Percentiles rank a stretch among this genome's conserved stretches.
phyloP scores from a whole-genome alignment of 2,329 filamentous ascomycete species.

The Orbilia ellipsospora region DNA sequence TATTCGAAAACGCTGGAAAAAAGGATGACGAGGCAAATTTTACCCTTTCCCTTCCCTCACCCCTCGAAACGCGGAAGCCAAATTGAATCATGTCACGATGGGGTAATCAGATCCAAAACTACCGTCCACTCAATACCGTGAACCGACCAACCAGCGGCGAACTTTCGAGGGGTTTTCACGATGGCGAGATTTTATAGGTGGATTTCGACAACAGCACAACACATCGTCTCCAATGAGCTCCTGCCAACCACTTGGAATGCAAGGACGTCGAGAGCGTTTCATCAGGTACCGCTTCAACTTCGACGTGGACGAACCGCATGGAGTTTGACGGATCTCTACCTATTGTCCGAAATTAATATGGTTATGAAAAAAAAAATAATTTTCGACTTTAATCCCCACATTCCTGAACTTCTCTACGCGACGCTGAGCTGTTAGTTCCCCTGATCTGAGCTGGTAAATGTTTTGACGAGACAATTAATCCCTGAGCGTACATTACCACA shows the following conservation, averaged over 20 bases:
- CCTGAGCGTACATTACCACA: neutral
- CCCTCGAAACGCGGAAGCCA: conserved; percentile 33
- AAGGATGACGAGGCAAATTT: conserved; percentile 29
- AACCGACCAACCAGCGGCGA: conserved; percentile 35
- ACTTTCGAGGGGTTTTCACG: conserved; percentile 6
- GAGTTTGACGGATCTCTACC: neutral
- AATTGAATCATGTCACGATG: conserved; percentile 30
- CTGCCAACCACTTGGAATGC: conserved; percentile 12
- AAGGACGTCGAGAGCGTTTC: conserved; percentile 1
- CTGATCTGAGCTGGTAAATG: too few relatives aligned
- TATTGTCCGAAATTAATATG: conserved; percentile 15
- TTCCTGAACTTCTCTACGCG: neutral
- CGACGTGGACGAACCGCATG: conserved; percentile 12
- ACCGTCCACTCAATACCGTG: neutral
- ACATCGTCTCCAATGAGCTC: conserved; percentile 40
- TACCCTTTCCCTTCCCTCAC: neutral
- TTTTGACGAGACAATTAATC: neutral
- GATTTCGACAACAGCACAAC: conserved; percentile 52
- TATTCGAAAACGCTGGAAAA: conserved; percentile 10
- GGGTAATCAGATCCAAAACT: conserved; percentile 28
- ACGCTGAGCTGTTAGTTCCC: conserved; percentile 10
- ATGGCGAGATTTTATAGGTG: conserved; percentile 48
- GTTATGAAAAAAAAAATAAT: too few relatives aligned
- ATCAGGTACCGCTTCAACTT: neutral
- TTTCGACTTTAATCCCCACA: neutral